Evolutionary conservation across 2,329 filamentous ascomycete species (phyloP).

Genomic region (Tolypocladium paradoxum): DNA sequence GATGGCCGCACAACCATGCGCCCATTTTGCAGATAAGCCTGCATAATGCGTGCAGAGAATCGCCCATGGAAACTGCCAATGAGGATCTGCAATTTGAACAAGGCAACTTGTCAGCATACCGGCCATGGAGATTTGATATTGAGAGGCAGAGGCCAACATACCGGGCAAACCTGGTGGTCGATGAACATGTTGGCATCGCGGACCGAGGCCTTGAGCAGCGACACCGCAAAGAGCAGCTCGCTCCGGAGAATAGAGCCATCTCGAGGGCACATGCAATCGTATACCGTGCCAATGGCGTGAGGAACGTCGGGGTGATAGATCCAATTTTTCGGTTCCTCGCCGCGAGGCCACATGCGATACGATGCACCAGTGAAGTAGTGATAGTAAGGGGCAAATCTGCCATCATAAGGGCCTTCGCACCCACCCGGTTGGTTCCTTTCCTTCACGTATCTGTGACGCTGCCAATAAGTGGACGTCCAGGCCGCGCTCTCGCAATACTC

Average conservation of each 20-base stretch:
- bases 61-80: slow-evolving; percentile 5
- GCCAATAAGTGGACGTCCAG: not conserved
- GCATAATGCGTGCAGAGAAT: slow-evolving; percentile 6
- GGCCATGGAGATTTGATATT: too few relatives aligned
- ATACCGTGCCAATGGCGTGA: slow-evolving; percentile 2
- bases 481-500: not conserved
- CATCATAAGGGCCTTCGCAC: too few relatives aligned
- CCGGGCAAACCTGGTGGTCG: slow-evolving; percentile 1
- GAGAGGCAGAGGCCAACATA: not conserved
- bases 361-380: not conserved
- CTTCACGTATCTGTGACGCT: not conserved
- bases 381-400: too few relatives aligned
- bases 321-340: not conserved
- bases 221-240: slow-evolving; percentile 1
- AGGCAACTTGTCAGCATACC: not conserved
- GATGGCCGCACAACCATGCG: slow-evolving; percentile 4
- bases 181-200: not conserved
- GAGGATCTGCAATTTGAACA: slow-evolving; percentile 1
- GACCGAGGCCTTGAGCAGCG: slow-evolving; percentile 1
- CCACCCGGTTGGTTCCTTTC: not conserved
- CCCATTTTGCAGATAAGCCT: slow-evolving; percentile 4
- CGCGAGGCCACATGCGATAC: slow-evolving; percentile 1
- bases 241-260: not conserved
- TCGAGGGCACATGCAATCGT: not conserved
- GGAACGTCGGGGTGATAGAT: slow-evolving; percentile 1